Evolutionary conservation across 495 filamentous ascomycete genomes (phyloP).

Genomic region (Annulohypoxylon nitens): DNA sequence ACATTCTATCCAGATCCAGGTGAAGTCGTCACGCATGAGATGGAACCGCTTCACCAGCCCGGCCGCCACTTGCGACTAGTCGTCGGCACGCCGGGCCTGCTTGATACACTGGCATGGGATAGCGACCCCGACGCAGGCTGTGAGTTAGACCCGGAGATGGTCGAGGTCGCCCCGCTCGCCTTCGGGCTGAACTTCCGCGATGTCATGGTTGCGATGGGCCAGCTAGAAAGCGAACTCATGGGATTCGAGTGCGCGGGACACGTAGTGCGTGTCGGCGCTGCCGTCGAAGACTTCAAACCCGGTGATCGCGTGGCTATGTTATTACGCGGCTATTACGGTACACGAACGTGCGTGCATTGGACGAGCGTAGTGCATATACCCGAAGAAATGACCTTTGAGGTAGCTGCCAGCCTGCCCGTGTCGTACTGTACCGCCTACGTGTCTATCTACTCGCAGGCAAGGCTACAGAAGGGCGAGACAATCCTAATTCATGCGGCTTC

Average conservation of each 20-base stretch:
- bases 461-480: background rate
- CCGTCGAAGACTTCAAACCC: background rate
- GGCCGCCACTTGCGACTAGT: background rate
- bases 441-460: no score
- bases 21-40: no score
- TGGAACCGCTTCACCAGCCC: no score
- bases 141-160: background rate
- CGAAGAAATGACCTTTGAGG: background rate
- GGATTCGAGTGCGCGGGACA: background rate
- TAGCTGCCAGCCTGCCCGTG: background rate
- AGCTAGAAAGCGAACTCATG: background rate
- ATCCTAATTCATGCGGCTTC: background rate
- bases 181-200: background rate
- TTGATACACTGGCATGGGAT: background rate
- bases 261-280: background rate
- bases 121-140: no score
- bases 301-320: background rate
- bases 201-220: background rate
- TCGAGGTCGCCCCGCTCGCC: background rate
- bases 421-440: background rate
- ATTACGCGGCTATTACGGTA: no score
- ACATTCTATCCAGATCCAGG: no score
- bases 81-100: background rate
- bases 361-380: background rate
- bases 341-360: no score